Evolutionary conservation across 306 rosid species (phyloP).

Genomic region (Pyrus pyrifolia): DNA sequence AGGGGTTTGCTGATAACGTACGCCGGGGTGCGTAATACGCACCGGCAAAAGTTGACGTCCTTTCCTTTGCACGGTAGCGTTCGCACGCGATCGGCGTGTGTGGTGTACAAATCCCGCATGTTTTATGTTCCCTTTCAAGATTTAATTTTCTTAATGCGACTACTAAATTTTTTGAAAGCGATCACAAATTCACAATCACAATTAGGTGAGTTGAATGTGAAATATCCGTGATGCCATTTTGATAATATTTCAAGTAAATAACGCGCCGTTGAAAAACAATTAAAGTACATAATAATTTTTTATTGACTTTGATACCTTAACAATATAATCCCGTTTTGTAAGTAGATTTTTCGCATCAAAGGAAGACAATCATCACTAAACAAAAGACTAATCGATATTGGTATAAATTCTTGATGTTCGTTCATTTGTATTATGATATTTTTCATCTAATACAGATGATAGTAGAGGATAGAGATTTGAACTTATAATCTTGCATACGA

Average conservation of each 20-base stretch:
- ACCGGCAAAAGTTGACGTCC: neutral
- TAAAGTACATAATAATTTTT: accelerated
- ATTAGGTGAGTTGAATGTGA: no score
- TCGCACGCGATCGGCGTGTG: neutral
- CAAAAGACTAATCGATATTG: neutral
- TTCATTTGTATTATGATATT: no score
- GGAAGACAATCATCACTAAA: neutral
- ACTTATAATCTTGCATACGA: accelerated
- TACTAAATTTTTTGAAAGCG: no score
- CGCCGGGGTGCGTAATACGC: slow-evolving; percentile 23
- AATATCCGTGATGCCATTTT: no score
- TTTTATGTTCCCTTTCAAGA: no score
- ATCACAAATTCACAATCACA: neutral
- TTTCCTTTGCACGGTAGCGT: neutral
- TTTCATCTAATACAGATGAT: no score
- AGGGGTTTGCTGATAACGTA: neutral
- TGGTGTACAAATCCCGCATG: neutral
- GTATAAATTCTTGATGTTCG: neutral
- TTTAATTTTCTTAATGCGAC: no score
- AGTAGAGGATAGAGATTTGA: accelerated
- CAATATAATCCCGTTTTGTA: no score
- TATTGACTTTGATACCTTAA: no score
- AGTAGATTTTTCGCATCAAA: no score
- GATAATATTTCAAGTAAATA: neutral
- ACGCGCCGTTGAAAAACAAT: accelerated